Evolutionary conservation across 495 filamentous ascomycete species (phyloP).

Genomic region (Podospora bellae-mahoneyi): DNA sequence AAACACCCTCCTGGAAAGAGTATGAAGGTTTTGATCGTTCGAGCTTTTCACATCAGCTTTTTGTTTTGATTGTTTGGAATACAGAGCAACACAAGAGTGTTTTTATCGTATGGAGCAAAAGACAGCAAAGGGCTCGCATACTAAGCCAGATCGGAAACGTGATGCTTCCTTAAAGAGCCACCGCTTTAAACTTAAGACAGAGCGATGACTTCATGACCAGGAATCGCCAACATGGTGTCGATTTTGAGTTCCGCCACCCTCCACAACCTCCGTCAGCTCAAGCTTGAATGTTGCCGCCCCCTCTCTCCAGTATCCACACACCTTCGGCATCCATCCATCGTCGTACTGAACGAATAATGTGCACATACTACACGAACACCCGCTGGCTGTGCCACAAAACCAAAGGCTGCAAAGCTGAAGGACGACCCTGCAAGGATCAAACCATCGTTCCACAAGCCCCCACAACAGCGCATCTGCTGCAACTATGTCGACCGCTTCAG

Average conservation of each 20-base stretch:
- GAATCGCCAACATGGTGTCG: not conserved
- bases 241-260: not conserved
- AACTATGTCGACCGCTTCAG: conserved; percentile 1
- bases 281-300: not conserved
- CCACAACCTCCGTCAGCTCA: not conserved
- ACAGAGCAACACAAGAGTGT: no score
- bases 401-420: not conserved
- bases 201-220: not conserved
- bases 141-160: no score
- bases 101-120: no score
- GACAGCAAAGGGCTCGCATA: no score
- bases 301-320: not conserved
- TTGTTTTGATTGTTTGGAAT: no score
- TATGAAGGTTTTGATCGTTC: no score
- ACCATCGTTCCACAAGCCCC: not conserved
- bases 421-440: not conserved
- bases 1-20: no score
- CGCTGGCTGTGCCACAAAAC: not conserved
- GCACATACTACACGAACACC: not conserved
- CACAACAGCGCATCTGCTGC: not conserved
- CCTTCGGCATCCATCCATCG: not conserved
- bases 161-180: no score
- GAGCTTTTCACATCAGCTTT: no score
- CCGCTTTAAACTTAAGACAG: no score
- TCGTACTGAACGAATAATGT: not conserved